These are phyloP conservation scores for Phylloporus rhodoxanthus DNA, from an alignment of 768 basidiomycete genomes.

Conservation along the genomic window DNA sequence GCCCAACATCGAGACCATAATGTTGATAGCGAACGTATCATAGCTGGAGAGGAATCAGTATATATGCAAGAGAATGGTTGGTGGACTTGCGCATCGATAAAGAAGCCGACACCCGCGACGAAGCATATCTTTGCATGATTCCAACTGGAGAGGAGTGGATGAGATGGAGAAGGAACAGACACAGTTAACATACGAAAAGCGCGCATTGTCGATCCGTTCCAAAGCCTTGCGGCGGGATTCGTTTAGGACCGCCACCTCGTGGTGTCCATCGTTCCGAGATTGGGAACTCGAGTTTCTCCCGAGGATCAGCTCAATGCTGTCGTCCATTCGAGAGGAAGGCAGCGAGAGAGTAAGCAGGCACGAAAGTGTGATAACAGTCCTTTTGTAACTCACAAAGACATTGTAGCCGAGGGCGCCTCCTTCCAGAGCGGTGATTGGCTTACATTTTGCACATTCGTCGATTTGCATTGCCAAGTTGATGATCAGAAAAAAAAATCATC, in stretches of 20 bases:
- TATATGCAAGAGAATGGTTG: background rate
- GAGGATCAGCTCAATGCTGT: background rate
- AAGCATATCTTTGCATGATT: constrained; percentile 75
- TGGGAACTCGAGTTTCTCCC: background rate
- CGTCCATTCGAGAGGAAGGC: constrained; percentile 9
- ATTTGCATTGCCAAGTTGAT: constrained; percentile 2
- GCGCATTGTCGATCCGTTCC: constrained; percentile 78
- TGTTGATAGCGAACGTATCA: constrained; percentile 86
- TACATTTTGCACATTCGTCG: constrained; percentile 19
- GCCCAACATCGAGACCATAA: constrained; percentile 77
- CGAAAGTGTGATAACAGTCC: background rate
- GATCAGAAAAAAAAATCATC: too few relatives aligned
- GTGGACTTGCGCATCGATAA: constrained; percentile 68
- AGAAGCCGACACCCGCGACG: constrained; percentile 77
- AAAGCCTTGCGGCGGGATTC: constrained; percentile 72
- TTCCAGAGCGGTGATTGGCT: constrained; percentile 13
- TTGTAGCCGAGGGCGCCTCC: constrained; percentile 4
- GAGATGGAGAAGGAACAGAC: background rate
- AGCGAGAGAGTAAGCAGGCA: background rate
- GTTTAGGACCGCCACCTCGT: constrained; percentile 39
- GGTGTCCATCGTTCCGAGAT: background rate
- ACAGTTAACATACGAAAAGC: constrained; percentile 57
- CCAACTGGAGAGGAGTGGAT: constrained; percentile 43
- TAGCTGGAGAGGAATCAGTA: constrained; percentile 35
- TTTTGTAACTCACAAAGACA: constrained; percentile 12